Evolutionary conservation across 441 rosid genomes (phyloP).

Genomic region (Bocquillonia castaneifolia): DNA sequence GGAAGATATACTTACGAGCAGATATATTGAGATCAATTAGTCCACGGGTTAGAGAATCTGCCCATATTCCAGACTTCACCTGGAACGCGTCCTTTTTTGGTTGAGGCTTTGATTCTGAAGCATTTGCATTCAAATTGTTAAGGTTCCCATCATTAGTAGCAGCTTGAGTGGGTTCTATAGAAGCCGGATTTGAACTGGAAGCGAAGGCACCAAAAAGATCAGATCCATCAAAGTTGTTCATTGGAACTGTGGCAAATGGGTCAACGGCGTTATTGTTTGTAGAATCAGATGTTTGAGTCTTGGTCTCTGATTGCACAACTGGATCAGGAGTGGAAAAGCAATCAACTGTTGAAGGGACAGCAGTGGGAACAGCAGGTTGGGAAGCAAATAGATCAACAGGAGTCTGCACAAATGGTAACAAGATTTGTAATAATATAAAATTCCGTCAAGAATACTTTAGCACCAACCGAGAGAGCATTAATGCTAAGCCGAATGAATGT

Average conservation of each 20-base stretch:
- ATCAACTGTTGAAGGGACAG: conserved; percentile 54
- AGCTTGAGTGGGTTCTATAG: conserved; percentile 41
- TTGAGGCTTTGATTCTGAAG: conserved; percentile 39
- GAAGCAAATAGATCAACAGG: conserved; percentile 75
- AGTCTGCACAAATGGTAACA: conserved; percentile 39
- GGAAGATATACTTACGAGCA: conserved; percentile 65
- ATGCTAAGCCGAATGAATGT: conserved; percentile 1
- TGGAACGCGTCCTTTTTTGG: conserved; percentile 62
- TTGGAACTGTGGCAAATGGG: conserved; percentile 86
- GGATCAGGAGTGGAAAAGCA: conserved; percentile 50
- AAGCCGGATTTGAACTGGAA: conserved; percentile 44
- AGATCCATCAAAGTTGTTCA: conserved; percentile 74
- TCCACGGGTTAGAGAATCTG: conserved; percentile 94
- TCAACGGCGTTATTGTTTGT: conserved; percentile 41
- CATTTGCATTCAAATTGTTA: conserved; percentile 33
- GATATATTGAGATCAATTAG: conserved; percentile 93
- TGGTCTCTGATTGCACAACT: conserved; percentile 46
- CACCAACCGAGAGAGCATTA: conserved; percentile 10
- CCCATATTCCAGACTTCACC: conserved; percentile 94
- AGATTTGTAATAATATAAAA: too few species aligned
- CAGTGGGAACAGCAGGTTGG: conserved; percentile 35
- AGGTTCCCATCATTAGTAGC: conserved; percentile 31
- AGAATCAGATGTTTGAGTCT: conserved; percentile 34
- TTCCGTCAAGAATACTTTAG: conserved; percentile 11
- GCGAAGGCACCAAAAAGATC: conserved; percentile 78